Conservation (phyloP, 1,284 basidiomycete genomes). For the Tremellales sp. region DNA sequence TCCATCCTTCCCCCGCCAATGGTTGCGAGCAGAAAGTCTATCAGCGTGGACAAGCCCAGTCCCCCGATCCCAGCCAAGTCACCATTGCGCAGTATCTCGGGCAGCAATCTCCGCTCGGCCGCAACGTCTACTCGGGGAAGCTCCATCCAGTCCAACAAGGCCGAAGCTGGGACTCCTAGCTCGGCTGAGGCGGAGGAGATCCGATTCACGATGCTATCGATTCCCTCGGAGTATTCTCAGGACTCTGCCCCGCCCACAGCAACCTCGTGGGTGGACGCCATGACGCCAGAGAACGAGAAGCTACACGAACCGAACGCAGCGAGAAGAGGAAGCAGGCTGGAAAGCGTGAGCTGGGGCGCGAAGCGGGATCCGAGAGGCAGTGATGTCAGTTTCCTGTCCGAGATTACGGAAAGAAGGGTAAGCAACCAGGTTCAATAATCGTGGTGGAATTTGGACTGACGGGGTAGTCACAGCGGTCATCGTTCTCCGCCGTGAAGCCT, state of each 20-base stretch:
- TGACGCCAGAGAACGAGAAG: constrained; percentile 3
- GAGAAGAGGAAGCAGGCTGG: constrained; percentile 7
- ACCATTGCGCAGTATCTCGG: constrained; percentile 31
- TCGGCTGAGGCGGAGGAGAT: constrained; percentile 8
- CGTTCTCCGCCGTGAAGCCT: no score
- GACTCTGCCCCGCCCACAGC: constrained; percentile 34
- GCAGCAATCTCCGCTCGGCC: no score
- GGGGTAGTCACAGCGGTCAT: no score
- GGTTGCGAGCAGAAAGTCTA: no score
- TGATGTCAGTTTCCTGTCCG: not conserved
- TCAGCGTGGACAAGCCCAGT: constrained; percentile 18
- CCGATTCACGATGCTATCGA: constrained; percentile 22
- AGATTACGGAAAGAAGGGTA: not conserved
- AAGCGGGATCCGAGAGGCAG: constrained; percentile 11
- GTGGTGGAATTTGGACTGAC: no score
- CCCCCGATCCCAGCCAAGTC: constrained; percentile 44
- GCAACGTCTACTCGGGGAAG: not conserved
- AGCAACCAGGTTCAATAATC: no score
- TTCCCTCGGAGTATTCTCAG: constrained; percentile 29
- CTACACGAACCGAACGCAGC: not conserved
- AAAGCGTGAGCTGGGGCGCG: constrained; percentile 21
- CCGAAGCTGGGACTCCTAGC: not conserved
- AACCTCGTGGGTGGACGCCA: constrained; percentile 5
- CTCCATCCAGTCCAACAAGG: not conserved
- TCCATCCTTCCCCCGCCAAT: constrained; percentile 26